These are phyloP conservation scores for Tulasnella sp. DNA, from an alignment of 768 basidiomycete species.

Conservation along the genomic window DNA sequence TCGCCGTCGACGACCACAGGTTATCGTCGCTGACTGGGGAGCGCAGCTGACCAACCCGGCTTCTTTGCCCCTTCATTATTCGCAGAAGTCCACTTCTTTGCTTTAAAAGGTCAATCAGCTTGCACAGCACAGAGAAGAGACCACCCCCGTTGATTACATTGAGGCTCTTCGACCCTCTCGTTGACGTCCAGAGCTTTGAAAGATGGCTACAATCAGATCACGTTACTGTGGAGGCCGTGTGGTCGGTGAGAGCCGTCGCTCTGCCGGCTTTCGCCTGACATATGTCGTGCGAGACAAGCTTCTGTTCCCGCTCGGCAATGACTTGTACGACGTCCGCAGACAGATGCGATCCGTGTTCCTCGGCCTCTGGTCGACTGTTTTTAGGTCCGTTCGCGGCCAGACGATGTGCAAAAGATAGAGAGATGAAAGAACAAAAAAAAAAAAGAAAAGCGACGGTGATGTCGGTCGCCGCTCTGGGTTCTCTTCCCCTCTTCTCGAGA, in stretches of 20 bases:
- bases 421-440: not conserved
- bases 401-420: not conserved
- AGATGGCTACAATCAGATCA: not conserved
- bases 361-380: not conserved
- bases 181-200: not conserved
- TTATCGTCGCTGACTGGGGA: not conserved
- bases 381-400: not conserved
- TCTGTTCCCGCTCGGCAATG: not conserved
- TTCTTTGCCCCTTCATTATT: not conserved
- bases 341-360: not conserved
- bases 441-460: not conserved
- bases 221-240: not conserved
- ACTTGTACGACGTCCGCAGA: not conserved
- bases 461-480: not conserved
- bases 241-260: not conserved
- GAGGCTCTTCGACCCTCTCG: not conserved
- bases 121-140: not conserved
- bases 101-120: not conserved
- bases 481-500: not conserved
- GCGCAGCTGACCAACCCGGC: not conserved
- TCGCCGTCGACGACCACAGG: not conserved
- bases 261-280: not conserved
- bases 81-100: not conserved
- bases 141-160: not conserved
- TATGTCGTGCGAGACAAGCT: not conserved